These are phyloP conservation scores for Argentina anserina DNA, from an alignment of 306 rosid genomes.

Conservation along the genomic window DNA sequence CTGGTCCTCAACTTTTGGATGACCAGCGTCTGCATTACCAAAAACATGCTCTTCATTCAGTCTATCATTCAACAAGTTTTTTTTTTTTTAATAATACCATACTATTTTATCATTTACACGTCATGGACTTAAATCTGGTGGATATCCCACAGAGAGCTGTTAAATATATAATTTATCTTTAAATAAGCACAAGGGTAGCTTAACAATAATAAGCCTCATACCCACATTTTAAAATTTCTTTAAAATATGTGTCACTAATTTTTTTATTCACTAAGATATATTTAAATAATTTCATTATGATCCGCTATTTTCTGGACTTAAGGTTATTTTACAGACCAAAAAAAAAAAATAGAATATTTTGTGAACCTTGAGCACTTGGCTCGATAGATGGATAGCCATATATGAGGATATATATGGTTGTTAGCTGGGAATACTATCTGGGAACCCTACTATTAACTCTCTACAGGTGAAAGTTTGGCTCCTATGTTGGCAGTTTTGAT, in stretches of 20 bases:
- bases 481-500: neutral
- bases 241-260: no score
- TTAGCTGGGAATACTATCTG: neutral
- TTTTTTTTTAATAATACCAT: neutral
- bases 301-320: no score
- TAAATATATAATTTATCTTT: neutral
- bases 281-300: no score
- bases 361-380: no score
- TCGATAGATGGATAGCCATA: no score
- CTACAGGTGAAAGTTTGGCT: neutral
- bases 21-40: constrained; percentile 57
- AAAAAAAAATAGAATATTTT: no score
- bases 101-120: neutral
- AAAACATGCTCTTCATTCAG: constrained; percentile 8
- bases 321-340: no score
- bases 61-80: neutral
- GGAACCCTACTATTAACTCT: neutral
- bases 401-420: neutral
- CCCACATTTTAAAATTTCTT: no score
- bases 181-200: neutral
- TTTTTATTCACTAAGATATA: no score
- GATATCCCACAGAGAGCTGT: neutral
- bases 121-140: neutral
- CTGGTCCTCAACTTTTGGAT: constrained; percentile 65
- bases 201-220: neutral